Conservation (phyloP, 1,139 yeast species). For the Arxiozyma slooffiae region DNA sequence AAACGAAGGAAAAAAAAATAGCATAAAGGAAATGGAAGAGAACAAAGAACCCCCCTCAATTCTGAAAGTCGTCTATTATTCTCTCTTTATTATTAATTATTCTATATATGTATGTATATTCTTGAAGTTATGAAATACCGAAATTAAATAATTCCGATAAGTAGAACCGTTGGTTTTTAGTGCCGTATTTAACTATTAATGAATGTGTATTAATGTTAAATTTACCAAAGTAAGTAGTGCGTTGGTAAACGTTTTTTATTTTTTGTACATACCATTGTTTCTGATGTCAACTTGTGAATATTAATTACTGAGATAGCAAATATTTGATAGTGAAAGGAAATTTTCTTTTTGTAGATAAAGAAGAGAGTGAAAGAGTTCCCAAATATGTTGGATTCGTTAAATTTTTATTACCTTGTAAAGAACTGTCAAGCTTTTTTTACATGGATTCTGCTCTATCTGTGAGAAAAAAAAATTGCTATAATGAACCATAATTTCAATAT, state of each 20-base stretch:
- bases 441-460: conserved; percentile 41
- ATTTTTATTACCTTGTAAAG: conserved; percentile 69
- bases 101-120: no score
- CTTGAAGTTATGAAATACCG: conserved; percentile 1
- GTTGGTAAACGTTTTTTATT: conserved; percentile 69
- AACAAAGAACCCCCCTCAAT: no score
- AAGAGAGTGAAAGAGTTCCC: conserved; percentile 56
- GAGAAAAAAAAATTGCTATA: no score
- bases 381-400: conserved; percentile 50
- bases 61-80: background rate
- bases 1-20: no score
- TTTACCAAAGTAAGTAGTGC: conserved; percentile 51
- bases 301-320: conserved; percentile 54
- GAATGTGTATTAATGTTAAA: conserved; percentile 1
- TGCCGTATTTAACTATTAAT: conserved; percentile 39
- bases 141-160: conserved; percentile 6
- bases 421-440: conserved; percentile 85
- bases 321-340: conserved; percentile 86
- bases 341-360: conserved; percentile 72
- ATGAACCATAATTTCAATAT: conserved; percentile 68
- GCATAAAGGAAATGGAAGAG: no score
- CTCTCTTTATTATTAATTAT: no score
- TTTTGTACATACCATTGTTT: no score
- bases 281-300: no score
- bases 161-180: conserved; percentile 23